Evolutionary conservation across 495 filamentous ascomycete species (phyloP).

Genomic region (Xylaria acuta): DNA sequence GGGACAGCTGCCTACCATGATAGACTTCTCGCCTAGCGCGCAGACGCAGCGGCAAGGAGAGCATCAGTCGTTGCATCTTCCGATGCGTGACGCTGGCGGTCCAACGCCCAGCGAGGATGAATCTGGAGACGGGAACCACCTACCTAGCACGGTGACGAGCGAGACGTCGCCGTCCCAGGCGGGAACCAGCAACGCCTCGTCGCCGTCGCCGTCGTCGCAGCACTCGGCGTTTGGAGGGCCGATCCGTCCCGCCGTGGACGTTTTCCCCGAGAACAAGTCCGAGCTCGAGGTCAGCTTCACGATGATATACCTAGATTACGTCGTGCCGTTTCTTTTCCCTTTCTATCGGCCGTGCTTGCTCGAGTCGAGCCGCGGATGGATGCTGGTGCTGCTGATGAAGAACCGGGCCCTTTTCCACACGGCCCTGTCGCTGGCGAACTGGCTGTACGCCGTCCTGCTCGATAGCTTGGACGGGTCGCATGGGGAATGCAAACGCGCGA

Average conservation of each 20-base stretch:
- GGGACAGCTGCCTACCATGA: conserved; percentile 10
- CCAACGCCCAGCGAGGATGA: conserved; percentile 6
- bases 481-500: conserved; percentile 36
- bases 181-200: background rate
- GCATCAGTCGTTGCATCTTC: background rate
- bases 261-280: conserved; percentile 23
- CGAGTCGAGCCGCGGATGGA: conserved; percentile 56
- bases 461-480: conserved; percentile 28
- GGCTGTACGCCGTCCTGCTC: conserved; percentile 50
- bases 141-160: background rate
- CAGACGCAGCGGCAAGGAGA: background rate
- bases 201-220: background rate
- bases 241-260: conserved; percentile 7
- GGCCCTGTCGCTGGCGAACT: conserved; percentile 52
- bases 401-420: conserved; percentile 57
- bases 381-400: conserved; percentile 54
- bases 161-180: conserved; percentile 8
- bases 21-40: conserved; percentile 9
- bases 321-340: conserved; percentile 60
- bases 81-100: background rate
- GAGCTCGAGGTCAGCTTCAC: conserved; percentile 29
- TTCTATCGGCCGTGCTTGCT: conserved; percentile 57
- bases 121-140: background rate
- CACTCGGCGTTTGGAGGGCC: background rate
- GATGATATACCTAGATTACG: conserved; percentile 58